Evolutionary conservation across 371 early-diverging fungal genomes (phyloP).

Genomic region (Lichtheimia ramosa): DNA sequence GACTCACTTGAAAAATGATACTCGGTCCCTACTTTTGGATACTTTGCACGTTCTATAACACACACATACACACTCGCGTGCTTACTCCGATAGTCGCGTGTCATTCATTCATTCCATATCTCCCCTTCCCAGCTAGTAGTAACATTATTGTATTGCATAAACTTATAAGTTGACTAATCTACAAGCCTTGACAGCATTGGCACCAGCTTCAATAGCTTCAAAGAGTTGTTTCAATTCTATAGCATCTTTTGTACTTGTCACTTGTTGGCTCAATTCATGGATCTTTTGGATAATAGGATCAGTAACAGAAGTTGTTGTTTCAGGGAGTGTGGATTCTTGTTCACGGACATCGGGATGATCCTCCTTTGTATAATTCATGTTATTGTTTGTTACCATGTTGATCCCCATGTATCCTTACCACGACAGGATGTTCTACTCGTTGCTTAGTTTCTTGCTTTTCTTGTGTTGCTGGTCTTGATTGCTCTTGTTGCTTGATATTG

Average conservation of each 20-base stretch:
- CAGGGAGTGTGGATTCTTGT: background rate
- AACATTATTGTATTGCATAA: too few relatives aligned
- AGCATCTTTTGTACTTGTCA: slow-evolving; percentile 21
- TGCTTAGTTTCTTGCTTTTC: background rate
- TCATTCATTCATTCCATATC: too few relatives aligned
- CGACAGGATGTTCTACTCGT: background rate
- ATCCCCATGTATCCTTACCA: too few relatives aligned
- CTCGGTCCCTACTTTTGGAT: slow-evolving; percentile 1
- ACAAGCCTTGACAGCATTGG: slow-evolving; percentile 31
- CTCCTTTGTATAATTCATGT: too few relatives aligned
- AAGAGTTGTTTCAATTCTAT: slow-evolving; percentile 22
- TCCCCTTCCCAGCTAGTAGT: too few relatives aligned
- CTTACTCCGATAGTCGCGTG: too few relatives aligned
- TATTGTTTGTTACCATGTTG: too few relatives aligned
- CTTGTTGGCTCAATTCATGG: slow-evolving; percentile 13
- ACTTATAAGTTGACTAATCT: too few relatives aligned
- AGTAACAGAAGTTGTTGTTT: background rate
- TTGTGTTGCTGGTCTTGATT: background rate
- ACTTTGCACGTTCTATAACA: slow-evolving; percentile 1
- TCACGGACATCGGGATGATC: too few relatives aligned
- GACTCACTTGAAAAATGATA: too few relatives aligned
- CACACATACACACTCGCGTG: too few relatives aligned
- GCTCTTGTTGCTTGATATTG: background rate
- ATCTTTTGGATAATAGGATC: slow-evolving; percentile 3
- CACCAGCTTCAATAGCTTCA: slow-evolving; percentile 32